Evolutionary conservation across 768 basidiomycete genomes (phyloP).

Genomic region (Brasilioporus rufonigricans): DNA sequence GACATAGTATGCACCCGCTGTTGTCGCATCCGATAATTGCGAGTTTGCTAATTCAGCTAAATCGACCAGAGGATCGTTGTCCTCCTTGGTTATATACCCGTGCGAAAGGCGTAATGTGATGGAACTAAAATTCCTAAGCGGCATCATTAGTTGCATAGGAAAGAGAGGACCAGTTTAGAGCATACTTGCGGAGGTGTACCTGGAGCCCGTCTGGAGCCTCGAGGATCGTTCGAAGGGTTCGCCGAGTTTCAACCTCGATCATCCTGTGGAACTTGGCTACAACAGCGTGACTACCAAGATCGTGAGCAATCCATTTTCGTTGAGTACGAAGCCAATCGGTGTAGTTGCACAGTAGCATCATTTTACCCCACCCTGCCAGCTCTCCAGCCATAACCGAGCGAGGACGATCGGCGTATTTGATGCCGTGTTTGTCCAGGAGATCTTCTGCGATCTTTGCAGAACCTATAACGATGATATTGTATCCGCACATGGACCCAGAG

Average conservation of each 20-base stretch:
- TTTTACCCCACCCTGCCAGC: slow-evolving; percentile 20
- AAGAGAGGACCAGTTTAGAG: not conserved
- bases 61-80: slow-evolving; percentile 36
- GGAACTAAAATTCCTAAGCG: slow-evolving; percentile 3
- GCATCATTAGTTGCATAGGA: not conserved
- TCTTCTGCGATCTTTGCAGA: slow-evolving; percentile 41
- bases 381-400: slow-evolving; percentile 20
- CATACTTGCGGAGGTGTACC: slow-evolving; percentile 16
- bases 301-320: slow-evolving; percentile 19
- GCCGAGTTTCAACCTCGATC: slow-evolving; percentile 19
- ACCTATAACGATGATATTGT: slow-evolving; percentile 44
- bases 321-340: slow-evolving; percentile 14
- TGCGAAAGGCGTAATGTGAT: slow-evolving; percentile 38
- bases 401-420: slow-evolving; percentile 37
- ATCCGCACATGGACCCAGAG: slow-evolving; percentile 6
- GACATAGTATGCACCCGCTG: slow-evolving; percentile 7
- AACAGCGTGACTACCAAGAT: slow-evolving; percentile 1
- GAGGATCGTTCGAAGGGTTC: slow-evolving; percentile 8
- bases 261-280: slow-evolving; percentile 13
- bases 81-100: slow-evolving; percentile 36
- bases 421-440: slow-evolving; percentile 44
- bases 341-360: slow-evolving; percentile 15
- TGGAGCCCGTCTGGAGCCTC: not conserved
- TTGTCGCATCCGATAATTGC: slow-evolving; percentile 15
- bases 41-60: slow-evolving; percentile 28